Evolutionary conservation across 345 rosid genomes (phyloP).

Genomic region (Geranium brycei): DNA sequence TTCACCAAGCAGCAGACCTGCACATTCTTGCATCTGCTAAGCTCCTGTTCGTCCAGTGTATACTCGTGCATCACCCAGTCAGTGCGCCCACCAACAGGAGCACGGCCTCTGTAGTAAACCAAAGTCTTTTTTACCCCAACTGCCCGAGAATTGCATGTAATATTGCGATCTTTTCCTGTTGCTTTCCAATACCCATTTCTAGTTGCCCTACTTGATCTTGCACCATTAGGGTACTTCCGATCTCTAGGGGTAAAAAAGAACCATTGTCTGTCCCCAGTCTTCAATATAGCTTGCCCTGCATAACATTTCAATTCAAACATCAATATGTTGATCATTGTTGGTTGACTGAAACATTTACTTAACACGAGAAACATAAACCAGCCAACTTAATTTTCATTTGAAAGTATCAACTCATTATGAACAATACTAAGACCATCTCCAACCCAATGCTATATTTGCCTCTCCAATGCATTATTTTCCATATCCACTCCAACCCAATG

Average conservation of each 20-base stretch:
- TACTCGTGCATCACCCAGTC: constrained; percentile 99
- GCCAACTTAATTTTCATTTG: too few species aligned
- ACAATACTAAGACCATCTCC: too few species aligned
- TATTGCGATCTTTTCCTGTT: constrained; percentile 65
- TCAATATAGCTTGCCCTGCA: constrained; percentile 51
- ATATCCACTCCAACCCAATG: too few species aligned
- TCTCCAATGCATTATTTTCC: too few species aligned
- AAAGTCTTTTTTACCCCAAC: constrained; percentile 84
- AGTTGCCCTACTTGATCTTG: constrained; percentile 78
- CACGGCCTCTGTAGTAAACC: constrained; percentile 70
- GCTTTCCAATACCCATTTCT: constrained; percentile 75
- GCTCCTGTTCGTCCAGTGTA: constrained; percentile 64
- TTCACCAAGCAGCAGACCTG: constrained; percentile 28
- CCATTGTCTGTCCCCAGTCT: constrained; percentile 87
- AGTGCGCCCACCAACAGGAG: constrained; percentile 69
- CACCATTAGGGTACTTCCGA: constrained; percentile 80
- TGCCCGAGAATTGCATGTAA: constrained; percentile 35
- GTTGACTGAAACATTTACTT: too few species aligned
- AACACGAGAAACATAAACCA: neutral
- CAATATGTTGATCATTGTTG: neutral
- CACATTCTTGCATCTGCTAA: constrained; percentile 46
- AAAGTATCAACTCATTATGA: too few species aligned
- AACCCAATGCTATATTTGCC: too few species aligned
- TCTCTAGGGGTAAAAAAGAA: constrained; percentile 79
- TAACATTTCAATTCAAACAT: neutral